Conservation (phyloP, 345 rosid species). For the Arabidopsis arenosa region DNA sequence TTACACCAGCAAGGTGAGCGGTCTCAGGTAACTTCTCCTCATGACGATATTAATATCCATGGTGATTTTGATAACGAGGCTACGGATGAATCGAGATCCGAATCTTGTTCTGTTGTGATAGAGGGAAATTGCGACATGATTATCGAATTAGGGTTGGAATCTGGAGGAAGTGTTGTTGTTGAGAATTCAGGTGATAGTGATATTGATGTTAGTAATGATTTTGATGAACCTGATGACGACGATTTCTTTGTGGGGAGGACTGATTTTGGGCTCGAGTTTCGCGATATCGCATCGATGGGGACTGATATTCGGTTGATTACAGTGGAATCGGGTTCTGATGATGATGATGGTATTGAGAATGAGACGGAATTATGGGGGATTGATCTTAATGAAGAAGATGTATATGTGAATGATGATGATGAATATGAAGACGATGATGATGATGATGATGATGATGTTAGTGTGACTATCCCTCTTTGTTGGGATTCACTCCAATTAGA, state of each 20-base stretch:
- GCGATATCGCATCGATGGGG: conserved; percentile 39
- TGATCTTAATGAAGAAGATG: conserved; percentile 60
- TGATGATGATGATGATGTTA: conserved; percentile 54
- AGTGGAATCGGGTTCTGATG: conserved; percentile 60
- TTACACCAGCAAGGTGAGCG: conserved; percentile 81
- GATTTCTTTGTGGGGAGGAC: conserved; percentile 65
- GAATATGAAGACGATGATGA: conserved; percentile 37
- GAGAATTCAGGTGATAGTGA: conserved; percentile 43
- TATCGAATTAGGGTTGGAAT: conserved; percentile 54
- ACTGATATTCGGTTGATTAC: conserved; percentile 49
- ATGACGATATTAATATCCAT: not conserved
- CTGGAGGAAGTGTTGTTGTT: conserved; percentile 45
- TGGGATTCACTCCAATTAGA: conserved; percentile 83
- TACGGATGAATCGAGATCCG: conserved; percentile 30
- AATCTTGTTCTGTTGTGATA: conserved; percentile 53
- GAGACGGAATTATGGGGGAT: conserved; percentile 45
- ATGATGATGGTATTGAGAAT: conserved; percentile 28
- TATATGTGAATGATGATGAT: conserved; percentile 44
- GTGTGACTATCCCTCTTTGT: conserved; percentile 58
- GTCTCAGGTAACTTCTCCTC: conserved; percentile 55
- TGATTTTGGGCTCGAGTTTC: conserved; percentile 46
- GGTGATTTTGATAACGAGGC: conserved; percentile 32
- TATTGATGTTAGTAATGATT: conserved; percentile 37
- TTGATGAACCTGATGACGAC: conserved; percentile 48
- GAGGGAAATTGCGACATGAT: conserved; percentile 49